Percentiles rank a stretch among this genome's conserved stretches.
Evolutionary conservation across 768 basidiomycete genomes (phyloP).

Genomic region (Hemileccinum impolitum): DNA sequence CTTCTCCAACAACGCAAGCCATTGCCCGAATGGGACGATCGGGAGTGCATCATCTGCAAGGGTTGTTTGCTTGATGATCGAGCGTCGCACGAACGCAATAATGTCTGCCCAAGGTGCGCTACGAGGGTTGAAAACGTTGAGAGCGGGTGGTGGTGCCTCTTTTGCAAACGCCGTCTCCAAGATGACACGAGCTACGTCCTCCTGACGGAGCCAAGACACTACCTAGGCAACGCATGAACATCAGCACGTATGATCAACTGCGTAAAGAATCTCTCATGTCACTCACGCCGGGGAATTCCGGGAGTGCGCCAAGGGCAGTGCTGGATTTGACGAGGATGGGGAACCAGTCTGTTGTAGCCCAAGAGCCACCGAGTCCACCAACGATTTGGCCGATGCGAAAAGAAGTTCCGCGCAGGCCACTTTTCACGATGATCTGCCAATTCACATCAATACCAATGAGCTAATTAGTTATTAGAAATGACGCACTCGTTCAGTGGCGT

Average conservation of each 20-base stretch:
- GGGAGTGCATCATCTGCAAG: conserved; percentile 16
- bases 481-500: conserved; percentile 37
- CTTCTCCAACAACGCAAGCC: conserved; percentile 30
- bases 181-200: conserved; percentile 34
- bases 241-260: not conserved
- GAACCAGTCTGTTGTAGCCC: conserved; percentile 10
- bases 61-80: conserved; percentile 12
- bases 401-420: conserved; percentile 34
- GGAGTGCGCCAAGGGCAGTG: not conserved
- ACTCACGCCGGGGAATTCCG: not conserved
- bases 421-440: conserved; percentile 35
- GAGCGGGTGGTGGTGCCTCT: conserved; percentile 13
- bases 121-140: conserved; percentile 40
- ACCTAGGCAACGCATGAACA: conserved; percentile 21
- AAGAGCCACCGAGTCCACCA: conserved; percentile 40
- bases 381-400: conserved; percentile 47
- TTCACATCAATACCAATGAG: not conserved
- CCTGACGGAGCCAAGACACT: conserved; percentile 39
- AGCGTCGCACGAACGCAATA: conserved; percentile 23
- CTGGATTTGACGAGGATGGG: not conserved
- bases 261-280: not conserved
- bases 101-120: conserved; percentile 32
- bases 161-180: conserved; percentile 25
- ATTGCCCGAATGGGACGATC: conserved; percentile 33
- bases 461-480: not conserved